Conservation (phyloP, 352 stramenopile genomes). For the Phytopythium kandeliae region DNA sequence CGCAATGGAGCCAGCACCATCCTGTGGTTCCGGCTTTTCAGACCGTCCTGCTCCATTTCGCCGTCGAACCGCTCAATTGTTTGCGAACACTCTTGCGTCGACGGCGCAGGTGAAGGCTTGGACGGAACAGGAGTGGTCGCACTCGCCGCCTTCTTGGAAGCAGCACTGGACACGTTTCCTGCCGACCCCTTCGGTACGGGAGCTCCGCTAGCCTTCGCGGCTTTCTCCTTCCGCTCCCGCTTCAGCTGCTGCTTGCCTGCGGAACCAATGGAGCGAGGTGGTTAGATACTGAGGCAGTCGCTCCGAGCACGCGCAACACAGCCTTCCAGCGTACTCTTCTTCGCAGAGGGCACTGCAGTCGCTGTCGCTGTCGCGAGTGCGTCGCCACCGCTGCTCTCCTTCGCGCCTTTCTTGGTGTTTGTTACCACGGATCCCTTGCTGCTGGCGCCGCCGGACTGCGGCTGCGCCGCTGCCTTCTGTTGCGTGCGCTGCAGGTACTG, state of each 20-base stretch:
- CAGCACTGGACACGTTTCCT: not conserved
- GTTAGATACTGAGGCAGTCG: too few species aligned
- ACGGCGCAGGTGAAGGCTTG: constrained; percentile 2
- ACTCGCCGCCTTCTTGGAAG: constrained; percentile 4
- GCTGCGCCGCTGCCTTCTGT: constrained; percentile 4
- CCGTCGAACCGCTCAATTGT: constrained; percentile 5
- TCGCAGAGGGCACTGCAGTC: not conserved
- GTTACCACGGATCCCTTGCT: not conserved
- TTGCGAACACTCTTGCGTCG: not conserved
- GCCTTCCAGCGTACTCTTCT: constrained; percentile 7
- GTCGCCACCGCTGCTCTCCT: not conserved
- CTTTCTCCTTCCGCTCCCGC: constrained; percentile 30
- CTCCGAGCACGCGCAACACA: too few species aligned
- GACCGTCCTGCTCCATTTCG: constrained; percentile 36
- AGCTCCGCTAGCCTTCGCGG: constrained; percentile 9
- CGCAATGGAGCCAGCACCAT: constrained; percentile 41
- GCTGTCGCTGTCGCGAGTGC: not conserved
- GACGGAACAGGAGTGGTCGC: not conserved
- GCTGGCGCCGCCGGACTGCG: not conserved
- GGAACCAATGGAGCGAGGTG: too few species aligned
- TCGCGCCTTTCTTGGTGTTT: constrained; percentile 2
- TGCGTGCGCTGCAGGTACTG: constrained; percentile 10
- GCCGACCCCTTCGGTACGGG: not conserved
- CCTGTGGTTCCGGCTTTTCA: constrained; percentile 73
- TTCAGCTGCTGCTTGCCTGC: constrained; percentile 22